phyloP scores from a whole-genome alignment of 768 basidiomycete genomes.

The Myochromella boudieri region DNA sequence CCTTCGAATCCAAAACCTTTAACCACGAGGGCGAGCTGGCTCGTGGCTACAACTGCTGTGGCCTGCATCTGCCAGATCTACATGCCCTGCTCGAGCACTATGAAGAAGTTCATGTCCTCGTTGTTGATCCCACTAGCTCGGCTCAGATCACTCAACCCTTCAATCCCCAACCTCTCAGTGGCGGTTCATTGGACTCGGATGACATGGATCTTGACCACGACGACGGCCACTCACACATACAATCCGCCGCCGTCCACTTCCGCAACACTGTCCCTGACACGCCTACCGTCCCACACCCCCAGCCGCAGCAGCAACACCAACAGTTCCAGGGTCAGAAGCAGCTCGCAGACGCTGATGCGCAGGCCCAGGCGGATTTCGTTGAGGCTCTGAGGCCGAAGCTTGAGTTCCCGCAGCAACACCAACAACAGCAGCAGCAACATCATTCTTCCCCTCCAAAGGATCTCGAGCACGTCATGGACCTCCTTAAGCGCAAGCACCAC shows the following conservation, averaged over 20 bases:
- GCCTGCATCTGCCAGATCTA: slow-evolving; percentile 65
- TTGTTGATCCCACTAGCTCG: slow-evolving; percentile 45
- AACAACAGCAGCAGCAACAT: slow-evolving; percentile 88
- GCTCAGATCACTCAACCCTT: slow-evolving; percentile 48
- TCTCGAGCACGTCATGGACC: slow-evolving; percentile 70
- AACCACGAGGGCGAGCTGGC: slow-evolving; percentile 78
- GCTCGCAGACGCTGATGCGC: slow-evolving; percentile 12
- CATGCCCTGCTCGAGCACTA: slow-evolving; percentile 91
- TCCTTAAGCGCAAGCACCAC: slow-evolving; percentile 58
- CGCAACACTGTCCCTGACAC: slow-evolving; percentile 66
- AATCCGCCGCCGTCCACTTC: slow-evolving; percentile 10
- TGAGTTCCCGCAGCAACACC: slow-evolving; percentile 51
- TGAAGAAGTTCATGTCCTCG: slow-evolving; percentile 85
- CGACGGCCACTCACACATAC: too few relatives aligned
- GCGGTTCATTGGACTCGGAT: slow-evolving; percentile 61
- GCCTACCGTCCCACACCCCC: slow-evolving; percentile 92
- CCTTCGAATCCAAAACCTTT: slow-evolving; percentile 61
- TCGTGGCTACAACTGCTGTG: slow-evolving; percentile 90
- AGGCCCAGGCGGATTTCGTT: slow-evolving; percentile 22
- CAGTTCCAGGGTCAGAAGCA: slow-evolving; percentile 95
- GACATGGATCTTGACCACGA: slow-evolving; percentile 85
- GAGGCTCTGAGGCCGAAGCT: slow-evolving; percentile 20
- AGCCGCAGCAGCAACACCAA: slow-evolving; percentile 95
- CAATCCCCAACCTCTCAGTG: slow-evolving; percentile 33
- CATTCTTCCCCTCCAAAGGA: slow-evolving; percentile 87